Evolutionary conservation across 139 green algal genomes (phyloP), one percentile per base, ranked within the genome.

Genomic region (Picocystis salinarum): DNA sequence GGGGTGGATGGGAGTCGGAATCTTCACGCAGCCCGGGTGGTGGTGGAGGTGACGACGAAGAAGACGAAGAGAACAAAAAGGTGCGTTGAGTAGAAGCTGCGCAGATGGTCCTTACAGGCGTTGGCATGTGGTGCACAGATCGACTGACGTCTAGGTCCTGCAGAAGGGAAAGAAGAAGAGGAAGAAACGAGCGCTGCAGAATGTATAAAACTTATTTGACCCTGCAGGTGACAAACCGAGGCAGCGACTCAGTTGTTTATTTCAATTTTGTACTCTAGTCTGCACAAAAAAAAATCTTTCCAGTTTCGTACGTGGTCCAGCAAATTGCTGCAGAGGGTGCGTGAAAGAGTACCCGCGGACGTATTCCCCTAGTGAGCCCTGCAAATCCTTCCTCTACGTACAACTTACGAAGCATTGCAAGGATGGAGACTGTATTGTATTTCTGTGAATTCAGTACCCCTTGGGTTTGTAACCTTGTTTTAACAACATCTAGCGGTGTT

Each of bases 221-320:
- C n/a, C n/a, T n/a, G n/a, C n/a, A n/a, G n/a, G n/a, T n/a, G n/a
- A n/a, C n/a, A n/a, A n/a, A n/a, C n/a, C n/a, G n/a, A n/a, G n/a
- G n/a, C n/a, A n/a, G n/a, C n/a, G n/a, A n/a, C n/a, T n/a, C n/a
- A n/a, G n/a, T n/a, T n/a, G n/a, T n/a, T 15, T 37, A 37, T 37
- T 37, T 15, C 31, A 17, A 15, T 37, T 15, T 17, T 37, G 13
- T 13, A 13, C 31, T 13, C 31, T 37, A 15, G 31, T 15, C 15
- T 17, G 13, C 31, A 37, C 13, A 37, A 37, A 37, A 37, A 15
- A 44, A 44, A 19, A 10, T 48, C 66, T 95, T 96, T 23, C 62
- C 52, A 6, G 58, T 74, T 50, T 98, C 88, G 49, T 98, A 98
- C 0, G 84, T 91, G 28, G 75, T 74, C 88, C 88, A 95, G 46